Conservation (phyloP, 106 monocot genomes). For the Dendrobium catenatum region DNA sequence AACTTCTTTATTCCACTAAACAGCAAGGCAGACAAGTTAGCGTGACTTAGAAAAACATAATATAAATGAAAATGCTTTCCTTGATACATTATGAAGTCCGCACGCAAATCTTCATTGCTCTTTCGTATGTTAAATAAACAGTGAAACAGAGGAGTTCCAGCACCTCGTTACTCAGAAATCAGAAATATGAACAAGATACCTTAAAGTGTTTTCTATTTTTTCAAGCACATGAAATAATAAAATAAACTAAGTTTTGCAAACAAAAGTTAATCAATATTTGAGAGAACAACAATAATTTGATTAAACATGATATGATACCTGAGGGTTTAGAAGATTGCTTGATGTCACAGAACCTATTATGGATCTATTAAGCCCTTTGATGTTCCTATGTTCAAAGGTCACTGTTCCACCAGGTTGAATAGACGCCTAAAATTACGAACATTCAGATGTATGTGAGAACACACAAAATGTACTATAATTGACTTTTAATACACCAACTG, state of each 20-base stretch:
- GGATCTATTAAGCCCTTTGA: slow-evolving; percentile 91
- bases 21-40: neutral
- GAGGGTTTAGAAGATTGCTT: slow-evolving; percentile 91
- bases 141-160: neutral
- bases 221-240: neutral
- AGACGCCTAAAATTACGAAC: slow-evolving; percentile 57
- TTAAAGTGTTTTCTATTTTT: neutral
- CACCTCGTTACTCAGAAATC: neutral
- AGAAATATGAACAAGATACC: too few relatives aligned
- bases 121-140: neutral
- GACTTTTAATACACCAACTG: neutral
- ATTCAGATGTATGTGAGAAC: neutral
- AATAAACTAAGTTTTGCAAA: neutral
- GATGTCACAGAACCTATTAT: slow-evolving; percentile 85
- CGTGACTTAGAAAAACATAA: neutral
- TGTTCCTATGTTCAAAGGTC: slow-evolving; percentile 88
- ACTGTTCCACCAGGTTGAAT: slow-evolving; percentile 95
- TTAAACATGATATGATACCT: slow-evolving; percentile 28
- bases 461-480: neutral
- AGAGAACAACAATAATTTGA: neutral
- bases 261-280: neutral
- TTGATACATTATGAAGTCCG: neutral
- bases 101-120: neutral
- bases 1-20: neutral
- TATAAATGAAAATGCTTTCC: neutral